Evolutionary conservation across 306 rosid genomes (phyloP).

Genomic region (Cucurbita maxima): DNA sequence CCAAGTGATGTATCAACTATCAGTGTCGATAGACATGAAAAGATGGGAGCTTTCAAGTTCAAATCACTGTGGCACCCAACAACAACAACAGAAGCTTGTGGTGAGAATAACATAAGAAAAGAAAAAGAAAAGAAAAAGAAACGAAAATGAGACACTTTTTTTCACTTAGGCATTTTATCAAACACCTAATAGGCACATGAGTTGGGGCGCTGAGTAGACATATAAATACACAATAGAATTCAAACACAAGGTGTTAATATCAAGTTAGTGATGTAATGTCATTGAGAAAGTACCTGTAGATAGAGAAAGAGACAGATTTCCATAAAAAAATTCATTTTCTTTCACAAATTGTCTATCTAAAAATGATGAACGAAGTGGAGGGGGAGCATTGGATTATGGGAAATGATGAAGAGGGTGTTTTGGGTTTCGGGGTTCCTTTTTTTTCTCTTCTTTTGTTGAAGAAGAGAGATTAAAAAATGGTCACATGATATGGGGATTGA

Average conservation of each 20-base stretch:
- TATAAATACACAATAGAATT: conserved; percentile 20
- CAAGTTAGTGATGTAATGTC: conserved; percentile 57
- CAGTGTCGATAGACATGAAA: conserved; percentile 98
- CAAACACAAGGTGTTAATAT: conserved; percentile 20
- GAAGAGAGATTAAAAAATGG: neutral
- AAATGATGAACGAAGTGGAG: conserved; percentile 9
- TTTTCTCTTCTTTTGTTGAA: neutral
- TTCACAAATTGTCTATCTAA: neutral
- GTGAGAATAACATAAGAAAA: conserved; percentile 28
- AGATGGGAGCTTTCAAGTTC: conserved; percentile 99
- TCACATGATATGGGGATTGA: conserved; percentile 10
- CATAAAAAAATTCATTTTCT: neutral
- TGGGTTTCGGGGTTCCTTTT: neutral
- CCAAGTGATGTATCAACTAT: conserved; percentile 93
- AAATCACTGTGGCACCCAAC: conserved; percentile 97
- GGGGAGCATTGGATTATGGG: conserved; percentile 2
- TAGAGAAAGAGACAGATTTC: conserved; percentile 3
- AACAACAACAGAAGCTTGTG: conserved; percentile 51
- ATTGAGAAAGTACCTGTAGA: conserved; percentile 32
- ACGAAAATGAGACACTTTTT: neutral
- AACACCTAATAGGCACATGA: neutral
- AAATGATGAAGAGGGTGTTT: neutral
- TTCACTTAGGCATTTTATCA: neutral
- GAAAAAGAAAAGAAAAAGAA: neutral
- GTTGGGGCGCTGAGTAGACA: neutral